Conservation (phyloP, 2,329 filamentous ascomycete species). For the Penicillium polonicum region DNA sequence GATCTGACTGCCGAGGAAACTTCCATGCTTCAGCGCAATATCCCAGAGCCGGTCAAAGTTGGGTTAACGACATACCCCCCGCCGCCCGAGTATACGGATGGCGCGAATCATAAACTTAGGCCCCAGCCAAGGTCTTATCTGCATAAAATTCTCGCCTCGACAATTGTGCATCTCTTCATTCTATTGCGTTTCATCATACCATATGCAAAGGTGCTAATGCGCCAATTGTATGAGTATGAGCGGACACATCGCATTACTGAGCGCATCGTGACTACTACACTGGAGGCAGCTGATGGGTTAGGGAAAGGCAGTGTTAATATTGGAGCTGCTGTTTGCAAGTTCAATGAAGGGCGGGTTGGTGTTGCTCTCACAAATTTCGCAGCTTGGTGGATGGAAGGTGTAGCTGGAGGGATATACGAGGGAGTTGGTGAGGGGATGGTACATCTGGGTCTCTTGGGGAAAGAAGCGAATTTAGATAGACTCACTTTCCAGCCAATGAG, state of each 20-base stretch:
- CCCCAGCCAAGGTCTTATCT: slow-evolving; percentile 48
- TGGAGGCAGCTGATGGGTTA: slow-evolving; percentile 55
- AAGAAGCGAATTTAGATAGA: slow-evolving; percentile 20
- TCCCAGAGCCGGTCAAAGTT: slow-evolving; percentile 26
- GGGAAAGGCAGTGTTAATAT: slow-evolving; percentile 54
- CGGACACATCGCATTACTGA: slow-evolving; percentile 65
- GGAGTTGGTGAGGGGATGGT: slow-evolving; percentile 57
- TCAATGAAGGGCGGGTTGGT: slow-evolving; percentile 66
- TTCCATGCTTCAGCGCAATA: slow-evolving; percentile 26
- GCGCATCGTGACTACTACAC: slow-evolving; percentile 53
- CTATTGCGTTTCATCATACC: slow-evolving; percentile 61
- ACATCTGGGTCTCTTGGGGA: slow-evolving; percentile 40
- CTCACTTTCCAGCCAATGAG: slow-evolving; percentile 9
- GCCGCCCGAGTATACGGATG: background rate
- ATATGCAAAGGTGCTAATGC: slow-evolving; percentile 57
- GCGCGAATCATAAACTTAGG: background rate
- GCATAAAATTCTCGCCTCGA: slow-evolving; percentile 57
- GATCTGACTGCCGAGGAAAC: slow-evolving; percentile 34
- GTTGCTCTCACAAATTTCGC: slow-evolving; percentile 56
- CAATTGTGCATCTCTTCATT: slow-evolving; percentile 60
- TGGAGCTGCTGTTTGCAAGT: slow-evolving; percentile 56
- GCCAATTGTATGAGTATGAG: slow-evolving; percentile 60
- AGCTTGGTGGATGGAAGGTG: slow-evolving; percentile 62
- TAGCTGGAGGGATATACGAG: slow-evolving; percentile 67
- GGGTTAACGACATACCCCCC: slow-evolving; percentile 10